Evolutionary conservation across 2,329 filamentous ascomycete genomes (phyloP).

Genomic region (Nannizziopsis arthrosporioides): DNA sequence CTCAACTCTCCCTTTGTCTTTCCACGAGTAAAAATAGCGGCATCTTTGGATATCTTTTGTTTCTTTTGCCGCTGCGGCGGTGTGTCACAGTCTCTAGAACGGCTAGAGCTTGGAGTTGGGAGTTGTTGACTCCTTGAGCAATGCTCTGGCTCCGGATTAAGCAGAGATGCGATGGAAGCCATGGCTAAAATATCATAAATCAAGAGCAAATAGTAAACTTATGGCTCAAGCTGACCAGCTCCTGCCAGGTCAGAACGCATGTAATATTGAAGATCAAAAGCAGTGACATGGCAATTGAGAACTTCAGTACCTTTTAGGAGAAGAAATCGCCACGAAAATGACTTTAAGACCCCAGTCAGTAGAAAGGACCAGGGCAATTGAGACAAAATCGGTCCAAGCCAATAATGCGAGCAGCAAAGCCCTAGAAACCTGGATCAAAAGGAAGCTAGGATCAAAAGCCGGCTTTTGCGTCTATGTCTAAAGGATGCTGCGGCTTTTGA

Average conservation of each 20-base stretch:
- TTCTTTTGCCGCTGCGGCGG: slow-evolving; percentile 23
- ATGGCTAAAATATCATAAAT: slow-evolving; percentile 29
- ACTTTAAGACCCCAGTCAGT: slow-evolving; percentile 8
- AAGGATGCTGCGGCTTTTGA: slow-evolving; percentile 14
- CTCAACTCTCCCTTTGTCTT: slow-evolving; percentile 56
- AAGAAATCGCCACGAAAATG: slow-evolving; percentile 11
- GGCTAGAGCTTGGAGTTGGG: slow-evolving; percentile 31
- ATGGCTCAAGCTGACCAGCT: slow-evolving; percentile 1
- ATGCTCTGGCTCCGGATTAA: slow-evolving; percentile 48
- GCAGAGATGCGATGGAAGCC: slow-evolving; percentile 54
- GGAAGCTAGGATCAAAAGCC: slow-evolving; percentile 14
- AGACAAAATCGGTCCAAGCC: slow-evolving; percentile 14
- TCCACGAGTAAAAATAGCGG: slow-evolving; percentile 50
- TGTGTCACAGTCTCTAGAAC: slow-evolving; percentile 27
- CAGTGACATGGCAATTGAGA: slow-evolving; percentile 1
- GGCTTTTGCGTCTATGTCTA: slow-evolving; percentile 12
- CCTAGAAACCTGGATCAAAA: slow-evolving; percentile 10
- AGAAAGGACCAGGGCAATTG: slow-evolving; percentile 5
- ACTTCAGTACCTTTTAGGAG: not conserved
- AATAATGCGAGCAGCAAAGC: slow-evolving; percentile 12
- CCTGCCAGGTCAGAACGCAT: slow-evolving; percentile 2
- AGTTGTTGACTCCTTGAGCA: slow-evolving; percentile 25
- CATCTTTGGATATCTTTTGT: slow-evolving; percentile 55
- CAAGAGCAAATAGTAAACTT: not conserved
- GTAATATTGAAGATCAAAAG: not conserved